A percentile compares a stretch with the other conserved stretches of the same genome.
Conservation (phyloP, 2,329 filamentous ascomycete species). For the Aspergillus awamori region DNA sequence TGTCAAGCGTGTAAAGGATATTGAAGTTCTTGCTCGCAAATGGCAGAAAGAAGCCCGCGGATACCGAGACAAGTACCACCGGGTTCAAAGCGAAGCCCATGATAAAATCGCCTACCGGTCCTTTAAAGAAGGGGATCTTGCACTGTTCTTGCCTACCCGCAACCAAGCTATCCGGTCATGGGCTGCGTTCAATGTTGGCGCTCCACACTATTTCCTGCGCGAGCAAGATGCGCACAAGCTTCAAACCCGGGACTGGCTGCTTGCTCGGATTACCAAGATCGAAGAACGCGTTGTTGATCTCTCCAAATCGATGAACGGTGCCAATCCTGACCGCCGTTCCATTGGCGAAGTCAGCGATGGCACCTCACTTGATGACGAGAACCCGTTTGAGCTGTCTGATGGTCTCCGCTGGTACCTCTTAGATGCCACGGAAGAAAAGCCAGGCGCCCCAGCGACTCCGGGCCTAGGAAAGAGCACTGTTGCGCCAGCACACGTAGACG, state of each 20-base stretch:
- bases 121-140: constrained; percentile 95
- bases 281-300: constrained; percentile 93
- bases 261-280: constrained; percentile 86
- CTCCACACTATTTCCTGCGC: constrained; percentile 93
- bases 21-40: constrained; percentile 89
- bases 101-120: constrained; percentile 95
- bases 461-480: constrained; percentile 91
- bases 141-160: constrained; percentile 88
- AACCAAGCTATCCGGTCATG: constrained; percentile 94
- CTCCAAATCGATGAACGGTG: constrained; percentile 70
- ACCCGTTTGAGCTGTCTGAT: constrained; percentile 94
- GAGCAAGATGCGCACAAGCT: constrained; percentile 89
- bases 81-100: constrained; percentile 79
- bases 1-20: constrained; percentile 86
- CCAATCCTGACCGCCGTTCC: constrained; percentile 56
- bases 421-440: constrained; percentile 90
- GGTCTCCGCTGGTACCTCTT: constrained; percentile 95
- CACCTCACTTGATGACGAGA: constrained; percentile 76
- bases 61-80: constrained; percentile 84
- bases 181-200: constrained; percentile 98
- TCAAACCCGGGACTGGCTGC: constrained; percentile 87
- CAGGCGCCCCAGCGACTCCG: constrained; percentile 86
- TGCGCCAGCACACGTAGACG: constrained; percentile 82
- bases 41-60: constrained; percentile 85
- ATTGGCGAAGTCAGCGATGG: constrained; percentile 56